Evolutionary conservation across 2,329 filamentous ascomycete genomes (phyloP), one percentile per base, ranked within the genome.

Genomic region (Escovopsis sp.): DNA sequence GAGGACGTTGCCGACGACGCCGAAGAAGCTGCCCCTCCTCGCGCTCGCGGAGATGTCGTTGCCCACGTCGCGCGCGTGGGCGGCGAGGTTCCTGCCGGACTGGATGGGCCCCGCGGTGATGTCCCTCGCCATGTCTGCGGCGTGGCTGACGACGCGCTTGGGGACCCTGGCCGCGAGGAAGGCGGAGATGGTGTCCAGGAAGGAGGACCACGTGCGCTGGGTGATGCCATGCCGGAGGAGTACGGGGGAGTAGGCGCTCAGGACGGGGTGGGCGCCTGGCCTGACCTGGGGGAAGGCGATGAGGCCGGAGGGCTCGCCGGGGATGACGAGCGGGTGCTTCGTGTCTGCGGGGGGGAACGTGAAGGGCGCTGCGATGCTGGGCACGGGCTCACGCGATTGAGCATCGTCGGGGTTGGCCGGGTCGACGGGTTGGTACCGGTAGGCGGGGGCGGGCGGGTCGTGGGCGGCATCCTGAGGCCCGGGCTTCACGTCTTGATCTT

Each of bases 151-250:
- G 6, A 66, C 66, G 3, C 63, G 59, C 39, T 65, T 61, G 0
- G 63, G 62, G 0, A 69, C 63, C 15, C 59, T 66, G 39, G 66
- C 66, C 0, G 60, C 57, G 6, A 70, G 57, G 43, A 70, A 70
- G 1, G 63, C 66, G 0, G 67, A 70, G 2, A 67, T 50, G 7
- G 66, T 67, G 14, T 56, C 47, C 2, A 63, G 41, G 13, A 63
- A 62, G 0, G 60, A 56, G 8, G 41, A 39, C 59, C 60, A 64
- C 0, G 57, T 53, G n/a, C 54, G 49, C 7, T 53, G 43, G 0
- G 60, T 55, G 43, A 64, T 58, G 34, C 60, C 67, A 31, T 58
- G 55, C 13, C 51, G 46, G 0, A 68, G 58, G 0, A 70, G 58
- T 3, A 52, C 39, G 0, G 59, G 58, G 0, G 63, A 42, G 43